Evolutionary conservation across 768 basidiomycete species (phyloP), one percentile per base, ranked within the genome.

Genomic region (Dioszegia hungarica): DNA sequence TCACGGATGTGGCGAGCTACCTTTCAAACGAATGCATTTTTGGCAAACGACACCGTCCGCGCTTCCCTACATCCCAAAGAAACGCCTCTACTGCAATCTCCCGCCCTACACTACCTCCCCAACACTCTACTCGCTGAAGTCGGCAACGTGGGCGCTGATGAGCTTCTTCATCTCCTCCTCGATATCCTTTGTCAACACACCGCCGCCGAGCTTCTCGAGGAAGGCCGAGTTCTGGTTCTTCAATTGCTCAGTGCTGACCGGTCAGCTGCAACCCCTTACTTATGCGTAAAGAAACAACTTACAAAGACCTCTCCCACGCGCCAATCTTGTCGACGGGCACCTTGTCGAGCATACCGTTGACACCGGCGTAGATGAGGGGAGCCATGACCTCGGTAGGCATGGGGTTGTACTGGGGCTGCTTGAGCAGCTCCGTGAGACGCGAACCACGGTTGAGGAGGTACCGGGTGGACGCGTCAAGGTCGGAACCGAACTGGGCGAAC

Each of bases 291-390:
- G 62, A 81, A 84, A 27, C 12, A 29, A 94, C 71, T 85, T 83
- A 65, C 89, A 73, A 73, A 86, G 79, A 66, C 50, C 63, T 60
- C 65, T 76, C 75, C 75, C 75, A 76, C 31, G 66, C 68, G 62
- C 65, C 67, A 51, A 95, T 93, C 81, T 92, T 81, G 70, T 95
- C 90, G 52, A 95, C 92, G 41, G 91, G 88, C 79, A 99, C 89
- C 27, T 89, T 81, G 77, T 98, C 95, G 69, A 99, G 90, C 85
- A 89, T 57, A 90, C 95, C 95, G 80, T 98, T 93, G 70, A 99
- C 95, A 85, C 94, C 94, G 66, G 94, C 95, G 78, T 94, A 97
- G 81, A 98, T 92, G 78, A 97, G 90, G 66, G 94, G 94, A 62
- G 95, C 94, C 83, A 95, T 93, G 63, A 97, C 80, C 81, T 98